Evolutionary conservation across 208 protist species (phyloP).

Genomic region (Trypanosoma congolense): DNA sequence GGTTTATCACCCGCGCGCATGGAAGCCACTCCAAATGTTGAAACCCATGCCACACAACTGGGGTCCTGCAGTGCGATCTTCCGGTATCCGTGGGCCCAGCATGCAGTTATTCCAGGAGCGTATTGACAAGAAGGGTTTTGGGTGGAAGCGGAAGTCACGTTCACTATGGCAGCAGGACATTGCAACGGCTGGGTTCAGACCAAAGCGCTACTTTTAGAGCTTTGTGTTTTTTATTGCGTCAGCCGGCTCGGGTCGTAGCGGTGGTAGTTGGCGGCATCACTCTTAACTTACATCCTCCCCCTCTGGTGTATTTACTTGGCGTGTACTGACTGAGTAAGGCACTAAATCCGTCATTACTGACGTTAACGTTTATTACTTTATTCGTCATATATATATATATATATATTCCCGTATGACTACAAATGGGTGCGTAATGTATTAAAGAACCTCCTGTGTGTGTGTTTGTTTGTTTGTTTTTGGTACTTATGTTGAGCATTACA

Average conservation of each 20-base stretch:
- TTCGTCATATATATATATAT: too few species aligned
- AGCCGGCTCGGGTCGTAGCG: too few species aligned
- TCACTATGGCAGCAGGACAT: constrained; percentile 86
- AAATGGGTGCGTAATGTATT: too few species aligned
- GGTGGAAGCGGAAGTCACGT: constrained; percentile 82
- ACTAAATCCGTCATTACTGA: too few species aligned
- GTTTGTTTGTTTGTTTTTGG: too few species aligned
- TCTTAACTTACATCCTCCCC: constrained; percentile 5
- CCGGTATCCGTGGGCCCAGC: constrained; percentile 49
- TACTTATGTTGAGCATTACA: too few species aligned
- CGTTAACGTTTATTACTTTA: too few species aligned
- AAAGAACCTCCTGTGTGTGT: too few species aligned
- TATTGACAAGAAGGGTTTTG: constrained; percentile 80
- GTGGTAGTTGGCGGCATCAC: background rate
- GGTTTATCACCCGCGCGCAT: constrained; percentile 21
- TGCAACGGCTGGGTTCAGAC: constrained; percentile 74
- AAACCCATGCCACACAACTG: constrained; percentile 71
- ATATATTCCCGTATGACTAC: too few species aligned
- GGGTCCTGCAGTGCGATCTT: constrained; percentile 49
- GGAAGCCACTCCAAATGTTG: constrained; percentile 71
- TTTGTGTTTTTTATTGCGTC: constrained; percentile 5
- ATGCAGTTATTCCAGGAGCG: constrained; percentile 82
- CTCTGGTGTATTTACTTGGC: too few species aligned
- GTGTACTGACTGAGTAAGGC: too few species aligned
- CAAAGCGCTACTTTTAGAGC: constrained; percentile 69